A percentile compares a stretch with the other conserved stretches of the same genome.
phyloP scores from a whole-genome alignment of 352 stramenopile species.

The Globisporangium viniferum region DNA sequence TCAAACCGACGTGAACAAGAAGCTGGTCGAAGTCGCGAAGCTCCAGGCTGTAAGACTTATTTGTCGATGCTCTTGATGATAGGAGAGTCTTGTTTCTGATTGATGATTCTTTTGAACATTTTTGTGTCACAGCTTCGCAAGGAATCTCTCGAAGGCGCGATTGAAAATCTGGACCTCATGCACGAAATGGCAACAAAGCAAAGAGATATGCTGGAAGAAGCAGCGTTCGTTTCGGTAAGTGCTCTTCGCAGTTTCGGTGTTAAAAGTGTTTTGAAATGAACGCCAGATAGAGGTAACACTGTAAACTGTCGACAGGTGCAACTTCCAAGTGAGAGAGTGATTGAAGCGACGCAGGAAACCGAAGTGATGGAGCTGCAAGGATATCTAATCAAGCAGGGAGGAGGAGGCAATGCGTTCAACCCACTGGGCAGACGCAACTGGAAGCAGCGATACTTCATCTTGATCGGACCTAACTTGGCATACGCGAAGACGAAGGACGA shows the following conservation, averaged over 20 bases:
- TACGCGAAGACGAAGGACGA: slow-evolving; percentile 87
- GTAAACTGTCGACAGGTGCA: slow-evolving; percentile 34
- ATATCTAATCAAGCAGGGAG: slow-evolving; percentile 86
- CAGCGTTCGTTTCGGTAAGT: slow-evolving; percentile 71
- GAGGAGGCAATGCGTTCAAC: slow-evolving; percentile 72
- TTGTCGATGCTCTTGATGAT: not conserved
- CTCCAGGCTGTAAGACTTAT: slow-evolving; percentile 47
- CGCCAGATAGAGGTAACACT: not conserved
- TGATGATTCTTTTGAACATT: not conserved
- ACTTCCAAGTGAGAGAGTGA: slow-evolving; percentile 75
- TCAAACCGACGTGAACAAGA: slow-evolving; percentile 58
- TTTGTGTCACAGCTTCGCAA: slow-evolving; percentile 50
- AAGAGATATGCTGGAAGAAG: slow-evolving; percentile 70
- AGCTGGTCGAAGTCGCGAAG: slow-evolving; percentile 64
- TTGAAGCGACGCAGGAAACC: slow-evolving; percentile 70
- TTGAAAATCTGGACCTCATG: slow-evolving; percentile 64
- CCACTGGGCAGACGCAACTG: slow-evolving; percentile 81
- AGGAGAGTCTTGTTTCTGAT: not conserved
- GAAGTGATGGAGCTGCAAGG: slow-evolving; percentile 67
- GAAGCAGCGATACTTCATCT: slow-evolving; percentile 88
- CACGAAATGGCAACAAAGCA: slow-evolving; percentile 65
- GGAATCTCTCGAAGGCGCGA: slow-evolving; percentile 63
- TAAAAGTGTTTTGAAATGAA: not conserved
- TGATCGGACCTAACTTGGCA: slow-evolving; percentile 61
- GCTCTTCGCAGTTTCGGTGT: not conserved